These are phyloP conservation scores for Talaromyces sp. DNA, from an alignment of 2,329 filamentous ascomycete species.

Conservation along the genomic window DNA sequence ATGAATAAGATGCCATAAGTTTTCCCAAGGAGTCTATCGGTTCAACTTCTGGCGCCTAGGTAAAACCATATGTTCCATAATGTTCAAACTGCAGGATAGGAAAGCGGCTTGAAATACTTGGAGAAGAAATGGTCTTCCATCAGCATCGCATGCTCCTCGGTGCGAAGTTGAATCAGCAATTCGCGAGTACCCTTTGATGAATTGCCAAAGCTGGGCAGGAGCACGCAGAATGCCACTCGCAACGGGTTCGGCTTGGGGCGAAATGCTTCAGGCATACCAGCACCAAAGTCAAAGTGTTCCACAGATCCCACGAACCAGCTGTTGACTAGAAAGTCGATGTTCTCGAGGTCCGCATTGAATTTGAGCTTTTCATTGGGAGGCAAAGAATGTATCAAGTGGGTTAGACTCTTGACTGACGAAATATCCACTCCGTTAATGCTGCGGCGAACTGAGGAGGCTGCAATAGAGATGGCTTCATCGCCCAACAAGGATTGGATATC, in stretches of 20 bases:
- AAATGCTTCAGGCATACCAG: conserved; percentile 20
- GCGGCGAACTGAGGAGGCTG: background rate
- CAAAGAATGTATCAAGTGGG: background rate
- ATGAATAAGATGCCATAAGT: background rate
- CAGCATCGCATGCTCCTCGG: conserved; percentile 20
- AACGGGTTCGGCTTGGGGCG: conserved; percentile 22
- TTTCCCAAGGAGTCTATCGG: background rate
- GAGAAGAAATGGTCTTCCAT: conserved; percentile 21
- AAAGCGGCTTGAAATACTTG: conserved; percentile 21
- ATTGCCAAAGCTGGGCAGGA: conserved; percentile 3
- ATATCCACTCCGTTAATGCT: background rate
- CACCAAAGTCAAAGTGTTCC: conserved; percentile 24
- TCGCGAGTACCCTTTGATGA: conserved; percentile 19
- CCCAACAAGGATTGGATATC: background rate
- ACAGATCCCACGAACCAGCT: conserved; percentile 24
- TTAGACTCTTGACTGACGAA: background rate
- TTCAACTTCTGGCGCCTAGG: background rate
- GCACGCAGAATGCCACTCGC: background rate
- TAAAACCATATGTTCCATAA: background rate
- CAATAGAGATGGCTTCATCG: background rate
- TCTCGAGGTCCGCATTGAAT: conserved; percentile 18
- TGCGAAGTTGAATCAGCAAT: conserved; percentile 21
- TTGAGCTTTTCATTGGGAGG: background rate
- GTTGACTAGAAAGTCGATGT: conserved; percentile 26
- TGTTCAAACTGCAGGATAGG: background rate